Conservation (phyloP, 352 stramenopile species). For the Globisporangium yorkense region DNA sequence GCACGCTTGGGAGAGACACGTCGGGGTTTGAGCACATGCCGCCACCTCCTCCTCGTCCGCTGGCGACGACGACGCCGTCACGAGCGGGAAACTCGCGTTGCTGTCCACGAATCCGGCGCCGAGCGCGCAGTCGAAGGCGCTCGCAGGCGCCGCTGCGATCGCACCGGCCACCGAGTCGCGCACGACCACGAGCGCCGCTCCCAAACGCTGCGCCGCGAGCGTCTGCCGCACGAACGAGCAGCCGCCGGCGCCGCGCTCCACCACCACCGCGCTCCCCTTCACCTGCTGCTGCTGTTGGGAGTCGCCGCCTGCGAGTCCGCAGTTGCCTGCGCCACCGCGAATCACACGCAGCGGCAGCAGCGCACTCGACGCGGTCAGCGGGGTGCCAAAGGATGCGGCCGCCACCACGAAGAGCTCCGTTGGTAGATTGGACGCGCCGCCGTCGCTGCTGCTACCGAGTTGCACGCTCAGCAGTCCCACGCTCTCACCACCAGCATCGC, state of each 20-base stretch:
- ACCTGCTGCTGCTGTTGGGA: neutral
- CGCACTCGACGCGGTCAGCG: slow-evolving; percentile 17
- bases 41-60: neutral
- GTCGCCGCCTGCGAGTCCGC: slow-evolving; percentile 1
- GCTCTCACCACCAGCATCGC: neutral
- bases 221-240: slow-evolving; percentile 54
- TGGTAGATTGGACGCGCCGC: neutral
- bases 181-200: slow-evolving; percentile 37
- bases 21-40: slow-evolving; percentile 15
- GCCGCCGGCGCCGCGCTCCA: slow-evolving; percentile 29
- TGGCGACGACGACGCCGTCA: slow-evolving; percentile 6
- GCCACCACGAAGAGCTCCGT: slow-evolving; percentile 19
- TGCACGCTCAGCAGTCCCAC: slow-evolving; percentile 25
- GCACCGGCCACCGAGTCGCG: slow-evolving; percentile 43
- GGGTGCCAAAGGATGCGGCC: slow-evolving; percentile 21
- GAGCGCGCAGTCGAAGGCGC: slow-evolving; percentile 43
- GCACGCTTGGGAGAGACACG: slow-evolving; percentile 31
- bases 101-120: slow-evolving; percentile 25
- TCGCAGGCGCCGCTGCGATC: slow-evolving; percentile 18
- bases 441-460: neutral
- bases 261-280: slow-evolving; percentile 23
- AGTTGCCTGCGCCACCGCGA: slow-evolving; percentile 18
- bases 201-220: slow-evolving; percentile 23
- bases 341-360: slow-evolving; percentile 14
- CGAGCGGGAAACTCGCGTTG: slow-evolving; percentile 35